Percentiles rank a stretch among this genome's conserved stretches.
Conservation (phyloP, 306 rosid species). For the Lotus japonicus region DNA sequence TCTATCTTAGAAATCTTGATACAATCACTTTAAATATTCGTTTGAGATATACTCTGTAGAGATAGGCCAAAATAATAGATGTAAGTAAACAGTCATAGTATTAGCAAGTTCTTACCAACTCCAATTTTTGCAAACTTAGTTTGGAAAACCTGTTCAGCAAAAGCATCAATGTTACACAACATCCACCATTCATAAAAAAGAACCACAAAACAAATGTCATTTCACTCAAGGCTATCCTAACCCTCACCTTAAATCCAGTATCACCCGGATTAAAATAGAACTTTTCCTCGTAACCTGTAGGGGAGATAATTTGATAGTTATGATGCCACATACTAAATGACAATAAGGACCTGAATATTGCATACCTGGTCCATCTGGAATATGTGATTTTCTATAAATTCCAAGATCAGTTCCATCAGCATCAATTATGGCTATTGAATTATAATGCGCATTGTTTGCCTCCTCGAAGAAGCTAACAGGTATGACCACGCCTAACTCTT, state of each 20-base stretch:
- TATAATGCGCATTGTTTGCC: conserved; percentile 94
- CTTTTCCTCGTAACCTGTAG: conserved; percentile 90
- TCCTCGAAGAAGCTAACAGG: conserved; percentile 98
- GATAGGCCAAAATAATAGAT: neutral
- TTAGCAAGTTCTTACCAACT: conserved; percentile 56
- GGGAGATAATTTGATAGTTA: neutral
- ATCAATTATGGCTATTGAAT: conserved; percentile 78
- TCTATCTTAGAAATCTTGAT: neutral
- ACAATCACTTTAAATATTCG: neutral
- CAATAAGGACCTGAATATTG: neutral
- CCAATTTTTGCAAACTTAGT: conserved; percentile 86
- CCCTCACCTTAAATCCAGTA: conserved; percentile 89
- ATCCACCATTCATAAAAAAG: neutral
- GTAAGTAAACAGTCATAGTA: neutral
- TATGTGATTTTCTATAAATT: conserved; percentile 90
- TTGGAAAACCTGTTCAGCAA: conserved; percentile 73
- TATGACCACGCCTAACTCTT: conserved; percentile 77
- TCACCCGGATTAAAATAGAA: conserved; percentile 96
- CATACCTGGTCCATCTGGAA: conserved; percentile 94
- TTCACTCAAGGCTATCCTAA: neutral
- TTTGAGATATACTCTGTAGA: neutral
- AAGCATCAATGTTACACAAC: conserved; percentile 21
- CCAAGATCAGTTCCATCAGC: conserved; percentile 98
- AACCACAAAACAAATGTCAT: conserved; percentile 2
- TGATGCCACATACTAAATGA: neutral